Base-by-base conservation (phyloP, 768 basidiomycete species). In the Termitomyces bulborhizus region DNA sequence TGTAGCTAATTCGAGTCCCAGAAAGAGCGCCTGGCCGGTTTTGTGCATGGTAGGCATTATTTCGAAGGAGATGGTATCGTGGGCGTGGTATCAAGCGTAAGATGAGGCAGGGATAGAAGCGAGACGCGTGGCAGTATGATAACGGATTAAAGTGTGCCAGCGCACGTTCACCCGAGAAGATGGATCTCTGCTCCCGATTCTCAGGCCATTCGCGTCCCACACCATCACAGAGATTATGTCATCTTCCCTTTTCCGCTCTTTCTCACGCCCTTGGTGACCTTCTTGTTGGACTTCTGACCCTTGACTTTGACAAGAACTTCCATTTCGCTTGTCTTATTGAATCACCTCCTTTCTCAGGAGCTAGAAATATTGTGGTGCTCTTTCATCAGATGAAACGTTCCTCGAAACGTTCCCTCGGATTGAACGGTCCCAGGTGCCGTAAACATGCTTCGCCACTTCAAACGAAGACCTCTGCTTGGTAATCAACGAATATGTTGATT, bases 1-100 rank as follows among this genome's bases (percentile, higher is more conserved):
- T 36, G 85, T 85, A 3, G 88, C 85, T 52, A 93, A 80, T 74
- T 93, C 90, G 66, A 94, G 79, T 56, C 91, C 92, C 41, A 94
- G 83, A 71, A 92, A 93, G 62, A 89, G 79, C 52, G 73, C 69
- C 46, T 75, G 73, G 55, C 73, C 73, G 18, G 71, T 67, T 69
- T 79, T 78, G 40, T 73, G 68, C 62, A 68, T 60, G 54, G 71
- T 70, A 58, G 76, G 75, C 77, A 79, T 74, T 66, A 66, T 58
- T 1, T 60, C 70, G 65, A 50, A 51, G n/a, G 48, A 46, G 45
- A 57, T 51, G 63, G 61, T 64, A 63, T 63, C 58, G 58, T 62
- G 37, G 57, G 46, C 54, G 57, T 56, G 58, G 60, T 63, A 61
- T 63, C 46, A 52, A 54, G 57, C 45, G 58, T 56, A 52, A 51